Base-by-base conservation (phyloP, 164 flowering plant genomes). In the Vitis rotundifolia region DNA sequence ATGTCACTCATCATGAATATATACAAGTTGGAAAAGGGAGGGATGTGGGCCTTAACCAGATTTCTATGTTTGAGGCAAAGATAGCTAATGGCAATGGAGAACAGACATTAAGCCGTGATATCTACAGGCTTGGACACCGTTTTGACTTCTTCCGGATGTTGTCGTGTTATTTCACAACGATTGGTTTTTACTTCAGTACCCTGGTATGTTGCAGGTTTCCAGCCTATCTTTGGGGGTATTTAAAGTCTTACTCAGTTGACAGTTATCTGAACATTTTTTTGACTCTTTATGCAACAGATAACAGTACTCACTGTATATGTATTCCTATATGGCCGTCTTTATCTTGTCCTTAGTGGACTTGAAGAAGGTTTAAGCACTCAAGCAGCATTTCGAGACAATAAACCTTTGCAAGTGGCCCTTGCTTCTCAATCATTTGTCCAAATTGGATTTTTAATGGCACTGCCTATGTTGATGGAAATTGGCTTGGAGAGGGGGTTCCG, bases 1-100 rank as follows among this genome's bases (percentile, higher is more conserved):
- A 96, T 83, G 94, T 96, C 28, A 96, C 99, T 59, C 97, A 96
- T 81, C 99, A 96, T 75, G 98, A 96, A 68, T 96, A 96, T 79
- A 93, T 92, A 79, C 99, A 96, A 85, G 97, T 96, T 79, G 99
- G 99, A 53, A 96, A 96, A 75, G 99, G 99, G 8, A 86, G 99
- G 64, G 99, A 96, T 85, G 98, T 96, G 77, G 99, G 99, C 52
- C 95, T 96, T 68, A 96, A 93, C 78, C 99, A 93, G 79, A 96
- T 96, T 61, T 96, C 99, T 53, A 79, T 89, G 63, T 96, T 96
- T 81, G 99, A 96, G 75, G 95, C 99, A 11, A 96, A 96, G 79
- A 88, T 96, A 63, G 99, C 98, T 47, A 90, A 92, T 82, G 99
- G 99, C 2, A 93, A 93, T 82, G 99, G 99, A 37, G 99, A 96